Percentiles rank a stretch among this genome's conserved stretches.
These are phyloP conservation scores for Terfezia boudieri DNA, from an alignment of 495 filamentous ascomycete genomes.

Conservation along the genomic window DNA sequence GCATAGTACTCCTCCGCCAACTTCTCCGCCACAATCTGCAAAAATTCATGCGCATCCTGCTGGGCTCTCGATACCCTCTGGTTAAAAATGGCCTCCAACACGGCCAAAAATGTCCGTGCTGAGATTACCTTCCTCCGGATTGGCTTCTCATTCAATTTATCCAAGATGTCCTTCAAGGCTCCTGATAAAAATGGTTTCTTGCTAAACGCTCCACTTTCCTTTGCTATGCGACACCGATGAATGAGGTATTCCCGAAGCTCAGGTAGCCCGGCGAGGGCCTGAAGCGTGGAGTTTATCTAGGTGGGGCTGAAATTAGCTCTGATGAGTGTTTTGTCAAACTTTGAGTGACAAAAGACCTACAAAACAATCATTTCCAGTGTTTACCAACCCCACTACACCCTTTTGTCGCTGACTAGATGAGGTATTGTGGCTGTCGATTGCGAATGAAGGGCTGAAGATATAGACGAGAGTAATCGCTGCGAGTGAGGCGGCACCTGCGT, in stretches of 20 bases:
- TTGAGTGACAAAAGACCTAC: conserved; percentile 5
- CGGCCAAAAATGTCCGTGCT: conserved; percentile 51
- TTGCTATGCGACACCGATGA: conserved; percentile 11
- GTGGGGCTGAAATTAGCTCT: not conserved
- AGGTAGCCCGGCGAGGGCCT: conserved; percentile 82
- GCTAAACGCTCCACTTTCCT: conserved; percentile 5
- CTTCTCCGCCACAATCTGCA: conserved; percentile 81
- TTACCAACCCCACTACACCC: conserved; percentile 69
- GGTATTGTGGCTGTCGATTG: conserved; percentile 50
- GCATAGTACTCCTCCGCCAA: conserved; percentile 81
- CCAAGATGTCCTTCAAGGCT: conserved; percentile 77
- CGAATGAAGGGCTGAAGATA: conserved; percentile 87
- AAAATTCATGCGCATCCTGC: conserved; percentile 96
- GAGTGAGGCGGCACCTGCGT: conserved; percentile 86
- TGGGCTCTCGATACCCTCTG: conserved; percentile 81
- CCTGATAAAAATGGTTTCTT: conserved; percentile 37
- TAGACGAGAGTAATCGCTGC: conserved; percentile 92
- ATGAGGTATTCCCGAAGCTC: conserved; percentile 66
- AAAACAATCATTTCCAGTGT: conserved; percentile 96
- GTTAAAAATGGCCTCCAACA: conserved; percentile 64
- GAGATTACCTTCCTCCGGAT: conserved; percentile 89
- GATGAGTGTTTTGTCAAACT: not conserved
- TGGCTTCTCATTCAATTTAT: conserved; percentile 81
- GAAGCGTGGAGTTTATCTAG: conserved; percentile 78
- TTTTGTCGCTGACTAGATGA: conserved; percentile 49